Conservation (phyloP, 1,284 basidiomycete genomes). For the Ganoderma boninense region DNA sequence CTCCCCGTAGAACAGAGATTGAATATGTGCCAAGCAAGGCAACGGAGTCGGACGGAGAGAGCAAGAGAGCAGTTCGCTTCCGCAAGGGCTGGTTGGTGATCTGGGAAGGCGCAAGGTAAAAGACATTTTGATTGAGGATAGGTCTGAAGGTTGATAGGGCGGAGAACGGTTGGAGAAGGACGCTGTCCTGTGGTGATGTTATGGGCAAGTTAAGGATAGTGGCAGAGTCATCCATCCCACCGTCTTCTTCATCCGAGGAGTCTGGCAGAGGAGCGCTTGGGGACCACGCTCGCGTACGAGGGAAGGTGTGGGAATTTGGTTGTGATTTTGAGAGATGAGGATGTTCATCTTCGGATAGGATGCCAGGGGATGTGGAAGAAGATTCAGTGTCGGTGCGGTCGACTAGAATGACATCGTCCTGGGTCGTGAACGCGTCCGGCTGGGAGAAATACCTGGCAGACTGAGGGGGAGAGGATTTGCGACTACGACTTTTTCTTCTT, state of each 20-base stretch:
- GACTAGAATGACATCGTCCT: constrained; percentile 50
- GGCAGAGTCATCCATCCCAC: constrained; percentile 33
- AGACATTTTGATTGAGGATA: constrained; percentile 52
- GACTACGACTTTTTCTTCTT: constrained; percentile 42
- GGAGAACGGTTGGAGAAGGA: constrained; percentile 24
- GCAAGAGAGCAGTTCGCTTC: constrained; percentile 48
- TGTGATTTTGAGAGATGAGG: neutral
- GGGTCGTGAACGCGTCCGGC: constrained; percentile 43
- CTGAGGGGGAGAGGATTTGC: constrained; percentile 29
- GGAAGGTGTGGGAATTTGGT: neutral
- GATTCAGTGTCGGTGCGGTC: constrained; percentile 47
- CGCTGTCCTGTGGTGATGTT: neutral
- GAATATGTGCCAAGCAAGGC: constrained; percentile 67
- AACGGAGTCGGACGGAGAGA: constrained; percentile 56
- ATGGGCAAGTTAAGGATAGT: constrained; percentile 16
- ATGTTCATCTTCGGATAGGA: constrained; percentile 38
- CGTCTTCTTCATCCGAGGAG: constrained; percentile 61
- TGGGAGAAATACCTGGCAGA: constrained; percentile 47
- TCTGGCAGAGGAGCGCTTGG: constrained; percentile 58
- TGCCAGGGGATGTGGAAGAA: constrained; percentile 27
- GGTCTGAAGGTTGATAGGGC: constrained; percentile 56
- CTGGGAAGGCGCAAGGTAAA: constrained; percentile 41
- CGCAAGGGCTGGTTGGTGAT: constrained; percentile 30
- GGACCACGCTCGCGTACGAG: constrained; percentile 55
- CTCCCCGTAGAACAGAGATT: constrained; percentile 63